Conservation (phyloP, 1,284 basidiomycete species). For the Puccinia horiana region DNA sequence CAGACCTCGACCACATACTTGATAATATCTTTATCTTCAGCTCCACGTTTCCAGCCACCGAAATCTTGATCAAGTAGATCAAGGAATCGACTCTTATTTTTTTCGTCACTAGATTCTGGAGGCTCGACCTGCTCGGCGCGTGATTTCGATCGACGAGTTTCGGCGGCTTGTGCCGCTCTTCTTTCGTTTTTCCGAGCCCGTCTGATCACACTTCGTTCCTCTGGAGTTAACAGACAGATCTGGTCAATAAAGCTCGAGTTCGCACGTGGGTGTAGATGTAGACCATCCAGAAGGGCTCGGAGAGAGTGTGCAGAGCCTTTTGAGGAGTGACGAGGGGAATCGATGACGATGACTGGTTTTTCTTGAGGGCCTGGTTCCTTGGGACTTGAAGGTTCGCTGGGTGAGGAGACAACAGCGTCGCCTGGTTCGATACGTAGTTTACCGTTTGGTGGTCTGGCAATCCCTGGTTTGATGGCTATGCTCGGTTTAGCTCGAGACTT, state of each 20-base stretch:
- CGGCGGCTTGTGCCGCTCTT: conserved; percentile 14
- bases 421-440: conserved; percentile 39
- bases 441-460: neutral
- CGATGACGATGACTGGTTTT: conserved; percentile 11
- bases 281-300: conserved; percentile 15
- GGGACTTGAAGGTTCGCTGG: conserved; percentile 28
- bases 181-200: conserved; percentile 34
- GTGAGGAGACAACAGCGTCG: conserved; percentile 45
- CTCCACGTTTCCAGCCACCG: conserved; percentile 6
- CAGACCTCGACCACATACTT: conserved; percentile 46
- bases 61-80: conserved; percentile 11
- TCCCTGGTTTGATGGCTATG: neutral
- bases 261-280: conserved; percentile 4
- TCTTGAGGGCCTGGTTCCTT: neutral
- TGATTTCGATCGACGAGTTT: conserved; percentile 17
- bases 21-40: conserved; percentile 19
- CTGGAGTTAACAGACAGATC: conserved; percentile 40
- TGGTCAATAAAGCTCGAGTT: conserved; percentile 37
- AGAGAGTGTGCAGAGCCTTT: conserved; percentile 24
- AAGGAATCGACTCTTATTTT: neutral
- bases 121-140: neutral
- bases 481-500: conserved; percentile 30
- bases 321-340: conserved; percentile 3
- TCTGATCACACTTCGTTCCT: conserved; percentile 30
- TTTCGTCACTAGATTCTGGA: neutral